phyloP scores from a whole-genome alignment of 345 rosid species.

The Aquilaria sinensis region DNA sequence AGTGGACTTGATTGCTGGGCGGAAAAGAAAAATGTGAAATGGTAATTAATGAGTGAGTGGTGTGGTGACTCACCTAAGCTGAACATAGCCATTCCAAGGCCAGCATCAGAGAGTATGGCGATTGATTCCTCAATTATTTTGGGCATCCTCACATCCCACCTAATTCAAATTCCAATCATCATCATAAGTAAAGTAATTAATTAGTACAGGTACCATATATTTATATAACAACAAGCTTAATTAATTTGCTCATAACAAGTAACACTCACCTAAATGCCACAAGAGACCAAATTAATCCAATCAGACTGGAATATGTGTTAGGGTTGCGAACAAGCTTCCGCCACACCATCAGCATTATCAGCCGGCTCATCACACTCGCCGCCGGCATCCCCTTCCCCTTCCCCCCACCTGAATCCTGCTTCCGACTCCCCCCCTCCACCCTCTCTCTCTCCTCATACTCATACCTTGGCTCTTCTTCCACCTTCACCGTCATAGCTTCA shows the following conservation, averaged over 20 bases:
- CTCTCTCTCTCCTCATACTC: slow-evolving; percentile 1
- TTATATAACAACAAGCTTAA: not conserved
- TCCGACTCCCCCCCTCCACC: not conserved
- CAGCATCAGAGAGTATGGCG: slow-evolving; percentile 23
- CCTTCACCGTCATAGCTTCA: no score
- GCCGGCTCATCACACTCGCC: slow-evolving; percentile 1
- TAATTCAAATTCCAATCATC: not conserved
- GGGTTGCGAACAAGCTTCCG: slow-evolving; percentile 22
- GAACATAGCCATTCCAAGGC: slow-evolving; percentile 33
- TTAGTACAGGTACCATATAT: not conserved
- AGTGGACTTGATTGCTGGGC: no score
- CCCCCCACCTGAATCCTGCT: no score
- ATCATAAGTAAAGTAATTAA: not conserved
- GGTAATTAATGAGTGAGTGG: no score
- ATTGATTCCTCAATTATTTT: slow-evolving; percentile 19
- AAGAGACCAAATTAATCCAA: slow-evolving; percentile 20
- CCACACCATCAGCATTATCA: slow-evolving; percentile 18
- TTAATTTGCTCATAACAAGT: not conserved
- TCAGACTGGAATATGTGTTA: slow-evolving; percentile 18
- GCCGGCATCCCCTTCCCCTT: not conserved
- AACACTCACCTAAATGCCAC: slow-evolving; percentile 15
- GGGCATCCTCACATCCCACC: slow-evolving; percentile 19
- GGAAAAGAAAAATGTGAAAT: not conserved
- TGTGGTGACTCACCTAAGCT: slow-evolving; percentile 18
- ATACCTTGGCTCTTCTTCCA: slow-evolving; percentile 3